phyloP scores from a whole-genome alignment of 306 rosid genomes.

The Prunus mira region DNA sequence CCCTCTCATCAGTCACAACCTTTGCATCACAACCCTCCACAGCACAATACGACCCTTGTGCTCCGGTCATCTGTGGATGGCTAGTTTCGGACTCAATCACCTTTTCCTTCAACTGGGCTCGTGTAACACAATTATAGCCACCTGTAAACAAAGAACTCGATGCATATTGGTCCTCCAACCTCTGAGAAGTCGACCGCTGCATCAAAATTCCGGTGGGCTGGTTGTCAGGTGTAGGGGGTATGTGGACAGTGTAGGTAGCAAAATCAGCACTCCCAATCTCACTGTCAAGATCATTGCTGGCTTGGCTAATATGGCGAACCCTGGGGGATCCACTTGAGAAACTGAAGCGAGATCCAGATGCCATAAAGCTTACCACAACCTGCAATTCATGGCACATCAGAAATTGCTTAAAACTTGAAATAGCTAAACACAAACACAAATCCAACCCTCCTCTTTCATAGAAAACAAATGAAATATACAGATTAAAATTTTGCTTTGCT shows the following conservation, averaged over 20 bases:
- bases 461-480: too few species aligned
- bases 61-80: constrained; percentile 72
- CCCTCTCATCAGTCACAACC: constrained; percentile 61
- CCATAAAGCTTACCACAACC: constrained; percentile 31
- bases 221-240: constrained; percentile 71
- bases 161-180: constrained; percentile 64
- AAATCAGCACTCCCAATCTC: constrained; percentile 34
- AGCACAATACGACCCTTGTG: constrained; percentile 54
- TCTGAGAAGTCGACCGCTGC: constrained; percentile 53
- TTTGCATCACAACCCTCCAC: constrained; percentile 57
- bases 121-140: constrained; percentile 52
- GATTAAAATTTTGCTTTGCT: too few species aligned
- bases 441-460: too few species aligned
- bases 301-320: constrained; percentile 29
- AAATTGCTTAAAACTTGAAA: too few species aligned
- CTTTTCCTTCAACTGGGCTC: constrained; percentile 61
- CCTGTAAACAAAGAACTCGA: constrained; percentile 69
- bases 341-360: constrained; percentile 22
- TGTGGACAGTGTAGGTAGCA: constrained; percentile 53
- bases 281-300: constrained; percentile 47
- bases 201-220: constrained; percentile 50
- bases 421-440: too few species aligned
- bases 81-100: constrained; percentile 55
- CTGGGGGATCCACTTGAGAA: constrained; percentile 29
- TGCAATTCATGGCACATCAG: constrained; percentile 14